Conservation (phyloP, 2,329 filamentous ascomycete species). For the Aureobasidium sp. region DNA sequence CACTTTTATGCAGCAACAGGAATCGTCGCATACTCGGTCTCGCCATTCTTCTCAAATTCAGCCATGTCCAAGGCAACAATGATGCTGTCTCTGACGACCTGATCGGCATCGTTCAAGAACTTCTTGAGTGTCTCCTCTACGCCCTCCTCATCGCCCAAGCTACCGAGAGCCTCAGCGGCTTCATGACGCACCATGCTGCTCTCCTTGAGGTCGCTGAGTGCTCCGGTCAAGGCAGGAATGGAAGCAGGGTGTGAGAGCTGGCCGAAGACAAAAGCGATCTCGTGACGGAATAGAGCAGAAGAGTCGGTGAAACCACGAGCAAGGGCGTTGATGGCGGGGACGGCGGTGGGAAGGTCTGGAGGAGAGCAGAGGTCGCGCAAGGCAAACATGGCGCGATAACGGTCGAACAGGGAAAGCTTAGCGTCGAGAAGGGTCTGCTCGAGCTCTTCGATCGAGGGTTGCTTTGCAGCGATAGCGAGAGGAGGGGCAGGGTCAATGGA, state of each 20-base stretch:
- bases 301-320: slow-evolving; percentile 77
- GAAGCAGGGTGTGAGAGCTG: slow-evolving; percentile 95
- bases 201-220: slow-evolving; percentile 71
- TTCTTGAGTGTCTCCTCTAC: slow-evolving; percentile 77
- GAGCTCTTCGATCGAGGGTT: slow-evolving; percentile 63
- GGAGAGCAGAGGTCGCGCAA: slow-evolving; percentile 91
- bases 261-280: slow-evolving; percentile 96
- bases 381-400: slow-evolving; percentile 97
- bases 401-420: slow-evolving; percentile 70
- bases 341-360: slow-evolving; percentile 79
- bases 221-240: slow-evolving; percentile 75
- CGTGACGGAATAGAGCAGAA: slow-evolving; percentile 91
- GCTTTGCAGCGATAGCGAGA: slow-evolving; percentile 56
- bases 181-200: slow-evolving; percentile 96
- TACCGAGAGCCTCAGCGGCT: slow-evolving; percentile 90
- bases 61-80: slow-evolving; percentile 97
- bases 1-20: slow-evolving; percentile 42
- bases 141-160: slow-evolving; percentile 84
- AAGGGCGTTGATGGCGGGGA: slow-evolving; percentile 77
- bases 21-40: slow-evolving; percentile 86
- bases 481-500: slow-evolving; percentile 94
- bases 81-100: slow-evolving; percentile 89
- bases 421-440: slow-evolving; percentile 72
- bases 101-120: slow-evolving; percentile 84
- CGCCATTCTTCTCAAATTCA: slow-evolving; percentile 83